Percentiles rank a stretch among this genome's conserved stretches.
Evolutionary conservation across 495 filamentous ascomycete genomes (phyloP).

Genomic region (Aspergillus hancockii): DNA sequence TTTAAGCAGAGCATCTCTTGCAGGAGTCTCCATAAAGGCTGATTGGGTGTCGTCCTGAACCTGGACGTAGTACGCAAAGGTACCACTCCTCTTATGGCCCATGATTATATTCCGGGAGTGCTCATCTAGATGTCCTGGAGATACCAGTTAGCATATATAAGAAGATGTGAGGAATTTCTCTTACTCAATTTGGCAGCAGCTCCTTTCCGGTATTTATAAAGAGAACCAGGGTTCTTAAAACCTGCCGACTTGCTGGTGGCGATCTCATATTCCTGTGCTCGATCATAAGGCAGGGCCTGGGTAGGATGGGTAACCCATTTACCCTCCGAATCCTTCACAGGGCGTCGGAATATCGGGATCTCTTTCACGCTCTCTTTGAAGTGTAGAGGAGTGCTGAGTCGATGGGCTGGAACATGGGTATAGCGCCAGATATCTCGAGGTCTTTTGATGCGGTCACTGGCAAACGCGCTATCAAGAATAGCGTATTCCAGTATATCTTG

Average conservation of each 20-base stretch:
- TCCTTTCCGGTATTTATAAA: slow-evolving; percentile 31
- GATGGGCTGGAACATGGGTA: slow-evolving; percentile 21
- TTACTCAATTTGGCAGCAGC: slow-evolving; percentile 21
- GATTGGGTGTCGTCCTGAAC: slow-evolving; percentile 26
- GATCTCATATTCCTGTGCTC: slow-evolving; percentile 15
- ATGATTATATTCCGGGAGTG: slow-evolving; percentile 27
- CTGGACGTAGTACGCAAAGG: slow-evolving; percentile 26
- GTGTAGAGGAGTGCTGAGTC: slow-evolving; percentile 24
- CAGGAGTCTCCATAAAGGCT: slow-evolving; percentile 25
- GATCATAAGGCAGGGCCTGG: slow-evolving; percentile 12
- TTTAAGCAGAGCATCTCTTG: slow-evolving; percentile 24
- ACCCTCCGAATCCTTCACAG: slow-evolving; percentile 11
- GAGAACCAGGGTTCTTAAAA: slow-evolving; percentile 17
- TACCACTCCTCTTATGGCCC: slow-evolving; percentile 19
- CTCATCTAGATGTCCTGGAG: slow-evolving; percentile 27
- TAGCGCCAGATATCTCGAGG: slow-evolving; percentile 24
- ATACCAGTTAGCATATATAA: slow-evolving; percentile 8
- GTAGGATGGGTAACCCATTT: slow-evolving; percentile 15
- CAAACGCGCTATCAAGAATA: slow-evolving; percentile 22
- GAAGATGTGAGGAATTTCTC: neutral
- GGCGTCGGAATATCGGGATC: slow-evolving; percentile 13
- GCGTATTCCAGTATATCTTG: slow-evolving; percentile 23
- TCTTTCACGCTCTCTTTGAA: slow-evolving; percentile 24
- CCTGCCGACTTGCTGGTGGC: slow-evolving; percentile 15
- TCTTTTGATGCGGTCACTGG: slow-evolving; percentile 20